These are phyloP conservation scores for Flaveria brownii DNA, from an alignment of 129 eudicot species.

Conservation along the genomic window DNA sequence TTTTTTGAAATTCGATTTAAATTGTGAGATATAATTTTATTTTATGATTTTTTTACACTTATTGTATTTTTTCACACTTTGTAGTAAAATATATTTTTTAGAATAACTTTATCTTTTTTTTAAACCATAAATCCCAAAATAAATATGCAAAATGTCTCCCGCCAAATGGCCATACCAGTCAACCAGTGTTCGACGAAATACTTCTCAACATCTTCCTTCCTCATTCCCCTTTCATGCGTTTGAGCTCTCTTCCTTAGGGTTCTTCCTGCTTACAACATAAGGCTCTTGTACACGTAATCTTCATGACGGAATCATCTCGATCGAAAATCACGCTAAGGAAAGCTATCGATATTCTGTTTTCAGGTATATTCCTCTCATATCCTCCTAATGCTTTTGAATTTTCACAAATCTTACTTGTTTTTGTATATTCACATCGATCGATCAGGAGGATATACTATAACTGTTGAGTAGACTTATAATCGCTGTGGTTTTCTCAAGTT, in stretches of 20 bases:
- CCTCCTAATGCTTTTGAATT: not conserved
- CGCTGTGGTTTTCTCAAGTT: not conserved
- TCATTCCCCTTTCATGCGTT: not conserved
- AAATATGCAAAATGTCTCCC: constrained; percentile 9
- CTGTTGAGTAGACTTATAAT: constrained; percentile 4
- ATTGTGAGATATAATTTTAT: too few relatives aligned
- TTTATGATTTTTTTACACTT: too few relatives aligned
- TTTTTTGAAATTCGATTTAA: too few relatives aligned
- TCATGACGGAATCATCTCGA: constrained; percentile 19
- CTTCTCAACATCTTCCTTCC: not conserved
- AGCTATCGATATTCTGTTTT: constrained; percentile 1
- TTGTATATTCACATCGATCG: constrained; percentile 20
- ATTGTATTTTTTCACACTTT: too few relatives aligned
- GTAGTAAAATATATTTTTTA: too few relatives aligned
- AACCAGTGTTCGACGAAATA: not conserved
- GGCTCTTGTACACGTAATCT: not conserved
- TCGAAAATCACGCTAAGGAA: constrained; percentile 4
- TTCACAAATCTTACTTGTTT: constrained; percentile 11
- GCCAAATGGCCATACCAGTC: constrained; percentile 21
- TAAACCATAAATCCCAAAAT: not conserved
- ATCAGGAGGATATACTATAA: not conserved
- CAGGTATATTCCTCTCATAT: constrained; percentile 30
- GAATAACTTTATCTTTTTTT: not conserved
- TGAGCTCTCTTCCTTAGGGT: constrained; percentile 15
- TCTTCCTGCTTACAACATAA: not conserved